These are phyloP conservation scores for Clitocybe nebularis DNA, from an alignment of 1,284 basidiomycete genomes.

Conservation along the genomic window DNA sequence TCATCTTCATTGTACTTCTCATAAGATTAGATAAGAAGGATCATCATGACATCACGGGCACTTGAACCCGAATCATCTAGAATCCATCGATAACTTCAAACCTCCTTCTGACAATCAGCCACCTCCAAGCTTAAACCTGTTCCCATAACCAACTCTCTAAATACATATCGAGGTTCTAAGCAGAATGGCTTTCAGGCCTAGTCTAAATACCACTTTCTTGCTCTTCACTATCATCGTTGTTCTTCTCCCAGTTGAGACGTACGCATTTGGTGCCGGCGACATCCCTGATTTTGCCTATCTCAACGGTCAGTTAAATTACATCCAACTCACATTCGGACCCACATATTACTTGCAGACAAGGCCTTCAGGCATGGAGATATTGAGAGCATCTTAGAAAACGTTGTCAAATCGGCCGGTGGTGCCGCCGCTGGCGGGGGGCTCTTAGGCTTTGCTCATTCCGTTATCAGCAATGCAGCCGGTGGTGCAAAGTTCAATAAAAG, in stretches of 20 bases:
- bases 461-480: constrained; percentile 41
- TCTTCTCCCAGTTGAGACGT: constrained; percentile 40
- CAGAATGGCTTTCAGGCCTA: constrained; percentile 25
- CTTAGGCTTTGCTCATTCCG: constrained; percentile 43
- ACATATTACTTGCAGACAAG: constrained; percentile 41
- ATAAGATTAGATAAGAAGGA: constrained; percentile 15
- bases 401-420: constrained; percentile 54
- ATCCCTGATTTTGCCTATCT: constrained; percentile 62
- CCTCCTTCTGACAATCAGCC: too few species aligned
- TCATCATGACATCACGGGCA: constrained; percentile 8
- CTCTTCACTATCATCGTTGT: constrained; percentile 42
- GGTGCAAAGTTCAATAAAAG: constrained; percentile 57
- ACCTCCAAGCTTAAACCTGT: too few species aligned
- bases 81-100: constrained; percentile 14
- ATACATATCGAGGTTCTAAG: too few species aligned
- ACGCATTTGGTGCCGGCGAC: constrained; percentile 59
- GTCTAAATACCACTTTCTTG: constrained; percentile 34
- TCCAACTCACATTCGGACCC: constrained; percentile 1
- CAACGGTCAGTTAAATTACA: constrained; percentile 35
- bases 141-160: constrained; percentile 1
- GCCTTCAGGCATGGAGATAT: constrained; percentile 78
- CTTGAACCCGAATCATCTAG: not conserved
- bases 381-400: constrained; percentile 52
- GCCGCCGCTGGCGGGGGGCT: constrained; percentile 43
- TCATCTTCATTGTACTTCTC: constrained; percentile 1